A percentile compares a stretch with the other conserved stretches of the same genome.
phyloP scores from a whole-genome alignment of 1,284 basidiomycete genomes.

The Marasmius tenuissimus region DNA sequence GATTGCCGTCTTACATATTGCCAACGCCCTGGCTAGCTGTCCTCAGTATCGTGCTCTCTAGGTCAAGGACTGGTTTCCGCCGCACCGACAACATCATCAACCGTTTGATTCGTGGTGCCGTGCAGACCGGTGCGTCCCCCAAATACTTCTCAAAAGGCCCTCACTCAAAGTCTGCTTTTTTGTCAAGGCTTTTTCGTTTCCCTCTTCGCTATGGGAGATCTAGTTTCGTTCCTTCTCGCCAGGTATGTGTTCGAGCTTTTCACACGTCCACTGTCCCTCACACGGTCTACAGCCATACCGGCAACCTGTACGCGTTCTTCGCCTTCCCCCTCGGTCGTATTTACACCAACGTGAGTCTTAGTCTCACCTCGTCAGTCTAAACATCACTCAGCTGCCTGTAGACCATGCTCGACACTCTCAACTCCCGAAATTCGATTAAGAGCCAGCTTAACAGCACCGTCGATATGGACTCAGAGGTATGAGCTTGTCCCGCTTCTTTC shows the following conservation, averaged over 20 bases:
- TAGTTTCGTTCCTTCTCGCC: constrained; percentile 40
- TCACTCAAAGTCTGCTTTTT: neutral
- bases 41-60: constrained; percentile 34
- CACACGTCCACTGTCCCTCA: neutral
- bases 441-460: constrained; percentile 22
- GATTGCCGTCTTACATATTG: neutral
- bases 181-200: constrained; percentile 36
- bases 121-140: constrained; percentile 37
- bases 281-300: neutral
- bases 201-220: constrained; percentile 42
- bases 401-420: constrained; percentile 42
- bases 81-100: constrained; percentile 45
- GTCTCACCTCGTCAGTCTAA: constrained; percentile 2
- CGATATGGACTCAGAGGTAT: constrained; percentile 33
- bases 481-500: too few relatives aligned
- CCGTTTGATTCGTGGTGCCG: constrained; percentile 43
- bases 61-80: constrained; percentile 43
- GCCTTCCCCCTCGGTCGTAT: constrained; percentile 44
- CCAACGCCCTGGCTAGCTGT: neutral
- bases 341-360: constrained; percentile 38
- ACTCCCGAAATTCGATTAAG: constrained; percentile 33
- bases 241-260: constrained; percentile 11
- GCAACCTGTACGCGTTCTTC: constrained; percentile 45
- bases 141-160: too few relatives aligned
- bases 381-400: constrained; percentile 13